Percentiles rank a stretch among this genome's conserved stretches.
These are phyloP conservation scores for Capillidium rhysosporum DNA, from an alignment of 371 early-diverging fungal species.

Conservation along the genomic window DNA sequence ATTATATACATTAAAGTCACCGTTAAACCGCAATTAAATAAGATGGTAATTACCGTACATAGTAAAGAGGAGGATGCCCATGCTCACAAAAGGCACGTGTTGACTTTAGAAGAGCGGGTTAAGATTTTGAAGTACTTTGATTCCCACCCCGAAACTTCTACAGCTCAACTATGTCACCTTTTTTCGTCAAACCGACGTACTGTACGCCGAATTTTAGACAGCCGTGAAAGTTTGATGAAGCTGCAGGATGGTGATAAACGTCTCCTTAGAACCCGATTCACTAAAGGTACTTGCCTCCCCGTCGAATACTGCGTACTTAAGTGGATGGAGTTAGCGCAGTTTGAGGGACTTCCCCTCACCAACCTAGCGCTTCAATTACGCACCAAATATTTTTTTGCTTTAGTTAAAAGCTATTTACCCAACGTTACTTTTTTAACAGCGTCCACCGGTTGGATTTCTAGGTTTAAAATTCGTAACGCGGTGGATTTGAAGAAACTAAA, in stretches of 20 bases:
- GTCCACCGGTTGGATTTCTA: neutral
- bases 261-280: neutral
- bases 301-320: neutral
- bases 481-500: neutral
- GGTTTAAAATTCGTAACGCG: conserved; percentile 1
- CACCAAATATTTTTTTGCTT: neutral
- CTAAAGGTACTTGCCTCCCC: neutral
- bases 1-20: too few relatives aligned
- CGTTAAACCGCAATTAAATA: too few relatives aligned
- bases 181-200: conserved; percentile 2
- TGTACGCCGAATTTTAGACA: neutral
- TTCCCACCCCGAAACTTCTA: neutral
- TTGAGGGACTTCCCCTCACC: neutral
- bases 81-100: neutral
- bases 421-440: neutral
- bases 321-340: neutral
- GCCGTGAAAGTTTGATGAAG: neutral
- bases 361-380: neutral
- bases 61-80: too few relatives aligned
- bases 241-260: neutral
- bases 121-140: neutral
- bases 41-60: too few relatives aligned
- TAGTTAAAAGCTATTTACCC: neutral
- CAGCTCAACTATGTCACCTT: neutral
- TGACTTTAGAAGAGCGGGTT: neutral